Conservation (phyloP, 768 basidiomycete genomes). For the Mrakia blollopis region DNA sequence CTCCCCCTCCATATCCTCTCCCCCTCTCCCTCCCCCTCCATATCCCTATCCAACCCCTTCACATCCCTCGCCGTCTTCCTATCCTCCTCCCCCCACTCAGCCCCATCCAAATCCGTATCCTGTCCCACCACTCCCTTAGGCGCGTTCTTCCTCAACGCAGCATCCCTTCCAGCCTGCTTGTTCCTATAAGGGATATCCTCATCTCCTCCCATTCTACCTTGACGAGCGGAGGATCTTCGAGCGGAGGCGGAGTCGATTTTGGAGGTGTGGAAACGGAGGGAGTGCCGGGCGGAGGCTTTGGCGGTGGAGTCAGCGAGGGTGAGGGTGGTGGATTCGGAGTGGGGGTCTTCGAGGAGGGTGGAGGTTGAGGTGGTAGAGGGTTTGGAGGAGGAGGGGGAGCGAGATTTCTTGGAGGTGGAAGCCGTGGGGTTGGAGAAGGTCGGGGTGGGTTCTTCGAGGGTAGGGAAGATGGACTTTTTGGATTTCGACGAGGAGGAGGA, state of each 20-base stretch:
- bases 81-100: slow-evolving; percentile 35
- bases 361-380: slow-evolving; percentile 3
- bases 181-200: slow-evolving; percentile 91
- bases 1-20: slow-evolving; percentile 45
- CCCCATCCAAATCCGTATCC: slow-evolving; percentile 42
- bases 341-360: slow-evolving; percentile 45
- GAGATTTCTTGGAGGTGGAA: slow-evolving; percentile 32
- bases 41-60: slow-evolving; percentile 44
- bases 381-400: slow-evolving; percentile 21
- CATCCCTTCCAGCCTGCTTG: slow-evolving; percentile 50
- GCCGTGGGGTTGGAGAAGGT: slow-evolving; percentile 44
- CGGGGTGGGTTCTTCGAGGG: slow-evolving; percentile 64
- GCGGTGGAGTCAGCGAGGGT: slow-evolving; percentile 70
- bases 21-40: slow-evolving; percentile 36
- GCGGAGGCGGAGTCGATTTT: slow-evolving; percentile 79
- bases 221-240: slow-evolving; percentile 67
- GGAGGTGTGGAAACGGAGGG: slow-evolving; percentile 87
- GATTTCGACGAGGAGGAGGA: not conserved
- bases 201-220: slow-evolving; percentile 73
- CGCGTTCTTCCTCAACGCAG: slow-evolving; percentile 50
- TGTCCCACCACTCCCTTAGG: slow-evolving; percentile 60
- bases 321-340: slow-evolving; percentile 69
- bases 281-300: slow-evolving; percentile 72
- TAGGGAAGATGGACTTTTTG: slow-evolving; percentile 49
- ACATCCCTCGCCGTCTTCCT: not conserved